Base-by-base conservation (phyloP, 768 basidiomycete species). In the Chlorophyllum brunneum region DNA sequence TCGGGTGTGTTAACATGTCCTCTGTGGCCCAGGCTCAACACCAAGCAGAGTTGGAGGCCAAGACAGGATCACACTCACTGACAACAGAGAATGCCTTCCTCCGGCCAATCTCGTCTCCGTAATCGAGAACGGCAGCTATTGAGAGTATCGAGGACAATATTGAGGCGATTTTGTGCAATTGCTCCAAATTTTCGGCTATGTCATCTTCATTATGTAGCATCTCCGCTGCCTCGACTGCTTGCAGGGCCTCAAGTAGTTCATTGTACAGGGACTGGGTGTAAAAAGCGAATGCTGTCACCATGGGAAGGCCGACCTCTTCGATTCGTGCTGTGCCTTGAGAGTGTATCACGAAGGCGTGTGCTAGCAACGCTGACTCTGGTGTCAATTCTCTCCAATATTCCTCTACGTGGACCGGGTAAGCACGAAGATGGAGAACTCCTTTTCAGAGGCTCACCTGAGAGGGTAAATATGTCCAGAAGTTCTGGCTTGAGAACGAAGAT, bases 101-200 rank as follows among this genome's bases (percentile, higher is more conserved):
- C 49, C 95, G 70, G 7, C 95, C 95, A 61, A 95, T 93, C 65
- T 98, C 95, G 66, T 99, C 95, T 22, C 84, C 83, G 59, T 95
- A 98, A 66, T 98, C 95, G 36, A 93, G 71, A 57, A 86, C 85
- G 26, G 91, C 76, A 0, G 90, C 87, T 54, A 97, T 80, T 50
- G 79, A 79, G 29, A 98, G 74, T 60, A 98, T 72, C 64, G 98
- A 92, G 2, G 83, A 77, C 40, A 97, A 78, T 9, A 93, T 70
- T 51, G 92, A 85, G 57, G 88, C 87, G 23, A 72, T 72, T 59
- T 85, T 83, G 3, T 81, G 74, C 15, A 79, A 65, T 51, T 81
- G 78, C 47, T 88, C 85, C 39, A 83, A 81, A 24, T 73, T 69
- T 45, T 68, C 65, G n/a, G 77, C 74, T 11, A 69, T 65, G 27